A percentile compares a stretch with the other conserved stretches of the same genome.
Conservation (phyloP, 495 filamentous ascomycete species). For the Tuber microsphaerosporum region DNA sequence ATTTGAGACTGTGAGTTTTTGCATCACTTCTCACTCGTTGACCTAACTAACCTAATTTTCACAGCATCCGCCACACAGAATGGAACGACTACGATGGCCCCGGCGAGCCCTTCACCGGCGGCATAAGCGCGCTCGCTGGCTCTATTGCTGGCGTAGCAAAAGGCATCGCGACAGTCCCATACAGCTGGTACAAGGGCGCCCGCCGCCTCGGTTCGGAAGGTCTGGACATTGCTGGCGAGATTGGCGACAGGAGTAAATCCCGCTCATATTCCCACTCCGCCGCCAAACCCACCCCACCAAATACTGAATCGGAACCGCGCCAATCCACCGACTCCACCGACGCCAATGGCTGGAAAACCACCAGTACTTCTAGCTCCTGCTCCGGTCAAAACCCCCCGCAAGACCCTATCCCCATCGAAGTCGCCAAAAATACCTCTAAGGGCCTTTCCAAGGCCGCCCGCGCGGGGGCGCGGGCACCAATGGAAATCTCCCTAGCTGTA, state of each 20-base stretch:
- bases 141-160: slow-evolving; percentile 47
- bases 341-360: neutral
- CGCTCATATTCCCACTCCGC: neutral
- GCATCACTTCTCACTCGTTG: slow-evolving; percentile 19
- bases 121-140: slow-evolving; percentile 51
- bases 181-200: slow-evolving; percentile 23
- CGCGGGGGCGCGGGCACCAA: slow-evolving; percentile 45
- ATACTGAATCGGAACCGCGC: neutral
- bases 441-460: slow-evolving; percentile 30
- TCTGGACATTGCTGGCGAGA: slow-evolving; percentile 27
- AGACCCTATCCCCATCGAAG: slow-evolving; percentile 25
- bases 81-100: slow-evolving; percentile 78
- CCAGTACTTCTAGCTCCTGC: neutral
- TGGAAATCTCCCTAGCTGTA: slow-evolving; percentile 65
- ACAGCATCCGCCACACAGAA: slow-evolving; percentile 57
- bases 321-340: neutral
- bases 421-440: slow-evolving; percentile 38
- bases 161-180: slow-evolving; percentile 28
- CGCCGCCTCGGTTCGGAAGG: slow-evolving; percentile 38
- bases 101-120: slow-evolving; percentile 64
- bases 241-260: slow-evolving; percentile 14
- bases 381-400: neutral
- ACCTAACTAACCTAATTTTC: slow-evolving; percentile 4
- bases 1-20: slow-evolving; percentile 50
- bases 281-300: neutral